Evolutionary conservation across 1,139 yeast genomes (phyloP), one percentile per base, ranked within the genome.

Genomic region (Zygoascus meyerae): DNA sequence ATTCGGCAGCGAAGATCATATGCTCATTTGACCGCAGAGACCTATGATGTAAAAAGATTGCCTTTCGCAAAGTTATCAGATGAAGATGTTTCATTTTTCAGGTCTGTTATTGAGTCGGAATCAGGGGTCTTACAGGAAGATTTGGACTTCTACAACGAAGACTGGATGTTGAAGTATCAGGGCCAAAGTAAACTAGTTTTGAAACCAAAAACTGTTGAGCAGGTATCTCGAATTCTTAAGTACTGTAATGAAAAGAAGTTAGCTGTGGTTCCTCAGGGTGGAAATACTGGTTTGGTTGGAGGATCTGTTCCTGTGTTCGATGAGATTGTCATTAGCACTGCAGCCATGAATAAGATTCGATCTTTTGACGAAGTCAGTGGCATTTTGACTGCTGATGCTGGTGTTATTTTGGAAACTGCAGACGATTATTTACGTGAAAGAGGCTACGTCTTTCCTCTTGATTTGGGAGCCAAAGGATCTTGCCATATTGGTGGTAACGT

Each of bases 261-360:
- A 34, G 96, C 97, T 0, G 82, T 90, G 40, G 96, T 87, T 5
- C 97, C 98, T 10, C 97, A 92, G 67, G 96, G 97, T 61, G 98
- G 98, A 52, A 90, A 90, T 66, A 90, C 97, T 2, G 97, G 97
- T 15, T 76, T 90, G 46, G 98, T 92, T 34, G 98, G 97, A 49
- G 98, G 97, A 2, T 84, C 95, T 1, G 80, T 82, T 28, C 97
- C 98, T 0, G 82, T 90, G 1, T 92, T 89, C 65, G 98, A 90
- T 64, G 98, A 90, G 67, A 79, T 92, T 42, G 75, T 90, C 30
- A 56, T 90, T 29, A 83, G 89, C 1, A 68, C 87, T 47, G 68
- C 84, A 30, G 77, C 76, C 59, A 63, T 92, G 73, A 89, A 87
- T 71, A 77, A 84, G 60, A 77, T 92, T 54, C 78, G 95, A 61